A percentile compares a stretch with the other conserved stretches of the same genome.
phyloP scores from a whole-genome alignment of 1,139 yeast species.

The Torulaspora pretoriensis region DNA sequence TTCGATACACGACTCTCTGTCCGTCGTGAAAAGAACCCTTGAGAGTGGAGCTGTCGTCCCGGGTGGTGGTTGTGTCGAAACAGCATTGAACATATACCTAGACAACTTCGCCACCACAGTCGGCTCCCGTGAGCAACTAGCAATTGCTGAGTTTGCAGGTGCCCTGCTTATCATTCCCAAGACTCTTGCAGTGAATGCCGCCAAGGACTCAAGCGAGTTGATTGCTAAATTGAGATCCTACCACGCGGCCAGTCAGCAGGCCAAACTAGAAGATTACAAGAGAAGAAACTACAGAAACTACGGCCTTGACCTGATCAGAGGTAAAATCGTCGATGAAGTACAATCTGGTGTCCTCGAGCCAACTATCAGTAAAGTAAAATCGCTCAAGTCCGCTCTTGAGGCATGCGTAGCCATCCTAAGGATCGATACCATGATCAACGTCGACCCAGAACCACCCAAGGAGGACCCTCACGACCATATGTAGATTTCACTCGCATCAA shows the following conservation, averaged over 20 bases:
- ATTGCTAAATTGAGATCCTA: constrained; percentile 94
- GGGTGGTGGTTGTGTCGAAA: constrained; percentile 98
- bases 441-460: constrained; percentile 90
- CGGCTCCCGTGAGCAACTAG: constrained; percentile 96
- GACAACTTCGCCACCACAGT: constrained; percentile 97
- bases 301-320: constrained; percentile 87
- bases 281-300: constrained; percentile 82
- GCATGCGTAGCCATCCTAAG: constrained; percentile 97
- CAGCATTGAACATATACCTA: constrained; percentile 89
- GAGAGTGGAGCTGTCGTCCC: constrained; percentile 95
- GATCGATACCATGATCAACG: constrained; percentile 97
- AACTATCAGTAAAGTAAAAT: constrained; percentile 84
- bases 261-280: constrained; percentile 74
- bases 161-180: constrained; percentile 91
- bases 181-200: constrained; percentile 95
- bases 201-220: constrained; percentile 91
- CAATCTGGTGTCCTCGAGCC: constrained; percentile 92
- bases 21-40: constrained; percentile 92
- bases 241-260: constrained; percentile 92
- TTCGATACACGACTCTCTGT: constrained; percentile 87
- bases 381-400: constrained; percentile 92
- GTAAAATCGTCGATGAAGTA: constrained; percentile 85
- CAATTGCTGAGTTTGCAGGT: constrained; percentile 94
- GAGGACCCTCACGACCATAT: constrained; percentile 79
- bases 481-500: constrained; percentile 22